Conservation (phyloP, 2,329 filamentous ascomycete species). For the Colletotrichum musicola region DNA sequence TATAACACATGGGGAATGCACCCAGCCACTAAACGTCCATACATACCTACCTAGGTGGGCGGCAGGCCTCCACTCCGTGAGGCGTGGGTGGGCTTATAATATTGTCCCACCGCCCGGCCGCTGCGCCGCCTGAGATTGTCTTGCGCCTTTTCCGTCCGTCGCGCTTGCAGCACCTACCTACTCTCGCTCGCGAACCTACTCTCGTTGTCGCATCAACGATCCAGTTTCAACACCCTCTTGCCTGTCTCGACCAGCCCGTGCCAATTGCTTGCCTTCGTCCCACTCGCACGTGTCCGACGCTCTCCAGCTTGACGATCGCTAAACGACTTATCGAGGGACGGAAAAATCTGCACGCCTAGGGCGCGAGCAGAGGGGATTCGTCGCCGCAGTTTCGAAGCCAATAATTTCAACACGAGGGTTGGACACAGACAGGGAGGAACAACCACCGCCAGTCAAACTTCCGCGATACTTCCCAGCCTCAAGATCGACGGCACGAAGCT, state of each 20-base stretch:
- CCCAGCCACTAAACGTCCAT: constrained; percentile 8
- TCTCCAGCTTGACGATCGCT: neutral
- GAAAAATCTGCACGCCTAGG: neutral
- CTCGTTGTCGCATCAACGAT: neutral
- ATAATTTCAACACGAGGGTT: constrained; percentile 13
- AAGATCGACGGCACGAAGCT: constrained; percentile 12
- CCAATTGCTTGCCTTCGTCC: too few species aligned
- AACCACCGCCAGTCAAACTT: neutral
- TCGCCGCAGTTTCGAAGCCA: constrained; percentile 15
- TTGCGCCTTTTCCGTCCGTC: constrained; percentile 23
- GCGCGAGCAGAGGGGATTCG: constrained; percentile 1
- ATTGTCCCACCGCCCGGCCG: constrained; percentile 33
- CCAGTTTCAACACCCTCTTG: neutral
- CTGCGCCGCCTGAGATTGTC: neutral
- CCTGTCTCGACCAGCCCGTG: neutral
- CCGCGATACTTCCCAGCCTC: neutral
- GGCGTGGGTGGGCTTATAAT: constrained; percentile 30
- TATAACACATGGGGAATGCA: constrained; percentile 27
- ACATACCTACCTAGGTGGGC: neutral
- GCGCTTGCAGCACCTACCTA: constrained; percentile 20
- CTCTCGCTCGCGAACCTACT: constrained; percentile 5
- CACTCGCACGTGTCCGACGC: too few species aligned
- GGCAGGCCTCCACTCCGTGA: constrained; percentile 33
- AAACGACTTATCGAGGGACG: neutral
- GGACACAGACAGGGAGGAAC: constrained; percentile 22